Evolutionary conservation across 257 asterid genomes (phyloP).

Genomic region (Rehmannia glutinosa): DNA sequence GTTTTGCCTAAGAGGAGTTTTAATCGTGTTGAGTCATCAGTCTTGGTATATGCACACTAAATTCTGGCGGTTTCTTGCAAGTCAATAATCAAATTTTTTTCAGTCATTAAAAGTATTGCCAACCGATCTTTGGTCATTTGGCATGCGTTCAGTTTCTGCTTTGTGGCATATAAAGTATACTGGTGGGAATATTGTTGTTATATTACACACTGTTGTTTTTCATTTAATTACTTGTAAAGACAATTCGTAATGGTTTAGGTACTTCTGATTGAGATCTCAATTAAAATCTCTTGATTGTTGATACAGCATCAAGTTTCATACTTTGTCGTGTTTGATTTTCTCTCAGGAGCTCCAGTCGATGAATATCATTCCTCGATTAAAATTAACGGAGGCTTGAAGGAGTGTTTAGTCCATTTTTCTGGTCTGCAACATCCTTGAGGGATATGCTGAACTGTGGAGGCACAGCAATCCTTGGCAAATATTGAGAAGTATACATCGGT

Average conservation of each 20-base stretch:
- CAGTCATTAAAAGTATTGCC: background rate
- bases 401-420: background rate
- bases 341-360: conserved; percentile 52
- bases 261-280: background rate
- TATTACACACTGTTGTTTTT: background rate
- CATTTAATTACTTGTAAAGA: background rate
- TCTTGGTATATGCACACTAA: no score
- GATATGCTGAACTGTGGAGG: background rate
- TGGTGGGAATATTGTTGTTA: background rate
- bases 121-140: background rate
- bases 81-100: background rate
- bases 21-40: no score
- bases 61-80: no score
- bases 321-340: background rate
- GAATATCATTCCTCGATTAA: conserved; percentile 48
- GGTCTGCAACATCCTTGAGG: background rate
- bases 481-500: no score
- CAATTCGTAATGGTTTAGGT: background rate
- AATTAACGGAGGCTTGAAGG: conserved; percentile 33
- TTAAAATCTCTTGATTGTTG: background rate
- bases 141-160: background rate
- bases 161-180: background rate
- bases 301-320: background rate
- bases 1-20: no score
- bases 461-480: no score